Conservation (phyloP, 2,329 filamentous ascomycete species). For the Nemania sp. region DNA sequence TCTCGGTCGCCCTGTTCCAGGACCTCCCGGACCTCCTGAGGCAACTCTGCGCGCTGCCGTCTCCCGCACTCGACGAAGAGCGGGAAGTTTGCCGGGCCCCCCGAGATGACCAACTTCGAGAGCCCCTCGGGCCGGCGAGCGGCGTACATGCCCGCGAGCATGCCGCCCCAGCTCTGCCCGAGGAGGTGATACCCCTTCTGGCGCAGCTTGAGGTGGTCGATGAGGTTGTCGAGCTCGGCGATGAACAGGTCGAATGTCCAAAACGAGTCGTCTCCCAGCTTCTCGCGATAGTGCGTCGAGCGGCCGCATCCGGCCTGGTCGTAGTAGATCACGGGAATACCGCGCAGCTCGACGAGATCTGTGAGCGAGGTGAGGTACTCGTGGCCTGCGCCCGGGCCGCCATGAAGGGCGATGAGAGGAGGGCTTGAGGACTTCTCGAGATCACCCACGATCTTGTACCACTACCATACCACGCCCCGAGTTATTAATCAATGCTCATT, state of each 20-base stretch:
- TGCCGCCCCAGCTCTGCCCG: constrained; percentile 1
- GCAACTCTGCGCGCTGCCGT: not conserved
- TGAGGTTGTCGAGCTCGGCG: not conserved
- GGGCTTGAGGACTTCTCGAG: not conserved
- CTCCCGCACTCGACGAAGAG: not conserved
- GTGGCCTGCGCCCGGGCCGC: not conserved
- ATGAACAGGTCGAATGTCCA: not conserved
- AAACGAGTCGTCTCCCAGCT: not conserved
- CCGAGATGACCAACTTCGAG: constrained; percentile 8
- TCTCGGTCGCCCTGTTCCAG: not conserved
- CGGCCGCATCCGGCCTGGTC: not conserved
- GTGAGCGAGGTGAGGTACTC: not conserved
- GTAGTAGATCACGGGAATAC: not conserved
- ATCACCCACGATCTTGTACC: not conserved
- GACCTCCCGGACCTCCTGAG: not conserved
- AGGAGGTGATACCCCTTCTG: not conserved
- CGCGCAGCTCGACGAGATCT: not conserved
- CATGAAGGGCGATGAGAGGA: not conserved
- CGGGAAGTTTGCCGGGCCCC: not conserved
- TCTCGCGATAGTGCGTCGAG: not conserved
- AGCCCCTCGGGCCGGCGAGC: not conserved
- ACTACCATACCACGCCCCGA: not conserved
- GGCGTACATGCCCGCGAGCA: constrained; percentile 14
- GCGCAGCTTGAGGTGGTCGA: not conserved
- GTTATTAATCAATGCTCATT: not conserved